Evolutionary conservation across 176 grass and related monocot species (phyloP), one percentile per base, ranked within the genome.

Genomic region (Aegilops sharonensis): DNA sequence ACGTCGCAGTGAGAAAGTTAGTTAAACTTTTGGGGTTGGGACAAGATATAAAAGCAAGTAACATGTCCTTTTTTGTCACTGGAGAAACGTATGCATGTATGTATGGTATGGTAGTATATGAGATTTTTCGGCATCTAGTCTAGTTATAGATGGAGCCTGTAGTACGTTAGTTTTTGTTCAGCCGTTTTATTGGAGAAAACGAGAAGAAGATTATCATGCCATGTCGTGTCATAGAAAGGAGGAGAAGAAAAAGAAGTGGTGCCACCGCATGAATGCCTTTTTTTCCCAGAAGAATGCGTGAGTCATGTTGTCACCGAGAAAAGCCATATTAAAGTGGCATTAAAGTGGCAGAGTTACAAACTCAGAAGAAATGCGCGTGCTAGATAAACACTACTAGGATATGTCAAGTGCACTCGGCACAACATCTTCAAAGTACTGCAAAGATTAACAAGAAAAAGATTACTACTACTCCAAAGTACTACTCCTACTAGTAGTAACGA

Each of bases 231-330:
- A 75, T 23, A 1, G 27, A 45, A 45, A 73, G 24, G 24, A 30
- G 43, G 3, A 11, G 25, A 31, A 52, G 14, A 10, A 31, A 72
- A 76, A 76, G 45, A 52, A 30, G 45, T 2, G 45, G 45, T 76
- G 73, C 14, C 45, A 31, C 27, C 27, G 24, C 23, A 20, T 10
- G 24, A 52, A 43, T 8, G 24, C 48, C 48, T 52, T 52, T 52
- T 52, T 50, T 6, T 17, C 13, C 13, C 5, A 17, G 48, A 52
- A 54, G 25, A 30, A 43, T 15, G 45, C 50, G 47, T 54, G 73
- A 77, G 27, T 77, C 73, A 77, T 77, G 73, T 56, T 56, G 27
- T 15, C 73, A 56, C 47, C 73, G 15, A 77, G 73, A 77, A 77
- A 54, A 27, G 29, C 11, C 7, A 47, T 47, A 15, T 23, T 47